A percentile compares a stretch with the other conserved stretches of the same genome.
Evolutionary conservation across 179 eudicot genomes (phyloP).

Genomic region (Amaranthus tricolor): DNA sequence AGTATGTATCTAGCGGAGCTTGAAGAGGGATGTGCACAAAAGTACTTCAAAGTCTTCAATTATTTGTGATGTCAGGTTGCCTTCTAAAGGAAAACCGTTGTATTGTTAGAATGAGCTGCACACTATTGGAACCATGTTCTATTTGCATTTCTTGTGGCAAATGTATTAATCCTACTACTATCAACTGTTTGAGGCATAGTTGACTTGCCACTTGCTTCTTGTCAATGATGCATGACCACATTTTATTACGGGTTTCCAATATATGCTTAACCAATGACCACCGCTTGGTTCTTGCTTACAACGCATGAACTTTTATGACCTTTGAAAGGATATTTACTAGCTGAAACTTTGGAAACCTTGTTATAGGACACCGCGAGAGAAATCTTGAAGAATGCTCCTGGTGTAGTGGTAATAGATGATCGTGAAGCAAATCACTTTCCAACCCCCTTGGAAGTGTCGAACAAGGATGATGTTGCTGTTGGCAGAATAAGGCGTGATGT

Average conservation of each 20-base stretch:
- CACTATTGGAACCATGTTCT: background rate
- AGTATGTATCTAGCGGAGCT: too few species aligned
- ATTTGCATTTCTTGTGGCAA: background rate
- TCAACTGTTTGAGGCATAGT: background rate
- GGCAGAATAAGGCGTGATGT: slow-evolving; percentile 91
- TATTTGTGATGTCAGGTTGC: background rate
- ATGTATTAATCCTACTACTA: background rate
- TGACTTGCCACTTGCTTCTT: background rate
- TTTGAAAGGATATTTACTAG: background rate
- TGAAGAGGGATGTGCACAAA: background rate
- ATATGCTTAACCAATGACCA: too few species aligned
- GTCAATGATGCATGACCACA: background rate
- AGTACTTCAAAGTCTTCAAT: background rate
- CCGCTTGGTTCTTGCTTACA: too few species aligned
- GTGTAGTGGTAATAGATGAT: slow-evolving; percentile 85
- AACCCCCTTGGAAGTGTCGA: slow-evolving; percentile 90
- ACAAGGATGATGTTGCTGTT: slow-evolving; percentile 88
- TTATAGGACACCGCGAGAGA: slow-evolving; percentile 72
- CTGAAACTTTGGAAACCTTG: background rate
- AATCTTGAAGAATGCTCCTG: slow-evolving; percentile 71
- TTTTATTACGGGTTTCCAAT: background rate
- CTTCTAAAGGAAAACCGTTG: too few species aligned
- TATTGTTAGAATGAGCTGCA: too few species aligned
- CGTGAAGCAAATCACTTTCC: slow-evolving; percentile 80
- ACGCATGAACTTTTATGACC: background rate